A percentile compares a stretch with the other conserved stretches of the same genome.
Conservation (phyloP, 2,329 filamentous ascomycete species). For the Alternaria postmessia region DNA sequence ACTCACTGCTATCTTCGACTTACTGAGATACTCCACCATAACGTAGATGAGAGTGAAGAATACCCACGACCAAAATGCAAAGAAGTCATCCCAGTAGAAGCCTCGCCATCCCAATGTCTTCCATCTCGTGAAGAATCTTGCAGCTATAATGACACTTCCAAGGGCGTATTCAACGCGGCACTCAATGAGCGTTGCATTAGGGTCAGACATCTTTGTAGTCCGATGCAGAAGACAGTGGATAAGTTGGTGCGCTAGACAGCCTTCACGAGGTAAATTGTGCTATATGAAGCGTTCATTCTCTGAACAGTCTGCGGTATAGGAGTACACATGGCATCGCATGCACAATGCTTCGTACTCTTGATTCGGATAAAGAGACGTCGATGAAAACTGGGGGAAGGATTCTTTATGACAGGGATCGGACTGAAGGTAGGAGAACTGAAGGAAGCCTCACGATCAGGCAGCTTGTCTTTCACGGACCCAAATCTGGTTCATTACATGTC, state of each 20-base stretch:
- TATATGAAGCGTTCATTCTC: not conserved
- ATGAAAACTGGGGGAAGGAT: not conserved
- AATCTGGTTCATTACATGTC: not conserved
- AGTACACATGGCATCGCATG: not conserved
- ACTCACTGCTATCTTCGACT: not conserved
- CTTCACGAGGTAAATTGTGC: not conserved
- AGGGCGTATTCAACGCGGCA: not conserved
- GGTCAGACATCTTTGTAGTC: not conserved
- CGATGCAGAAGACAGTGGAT: not conserved
- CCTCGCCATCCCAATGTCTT: not conserved
- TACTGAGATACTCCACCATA: slow-evolving; percentile 5
- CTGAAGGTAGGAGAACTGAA: not conserved
- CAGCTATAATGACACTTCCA: not conserved
- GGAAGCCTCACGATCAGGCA: not conserved
- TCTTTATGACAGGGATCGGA: slow-evolving; percentile 1
- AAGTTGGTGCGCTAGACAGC: not conserved
- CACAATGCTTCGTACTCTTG: not conserved
- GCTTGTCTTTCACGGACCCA: not conserved
- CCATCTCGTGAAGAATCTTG: not conserved
- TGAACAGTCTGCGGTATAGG: not conserved
- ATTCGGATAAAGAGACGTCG: not conserved
- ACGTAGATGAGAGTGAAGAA: slow-evolving; percentile 2
- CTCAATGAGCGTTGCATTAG: not conserved
- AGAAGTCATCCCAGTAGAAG: slow-evolving; percentile 1
- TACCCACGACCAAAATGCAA: not conserved